Evolutionary conservation across 768 basidiomycete species (phyloP).

Genomic region (Harrya chromipes): DNA sequence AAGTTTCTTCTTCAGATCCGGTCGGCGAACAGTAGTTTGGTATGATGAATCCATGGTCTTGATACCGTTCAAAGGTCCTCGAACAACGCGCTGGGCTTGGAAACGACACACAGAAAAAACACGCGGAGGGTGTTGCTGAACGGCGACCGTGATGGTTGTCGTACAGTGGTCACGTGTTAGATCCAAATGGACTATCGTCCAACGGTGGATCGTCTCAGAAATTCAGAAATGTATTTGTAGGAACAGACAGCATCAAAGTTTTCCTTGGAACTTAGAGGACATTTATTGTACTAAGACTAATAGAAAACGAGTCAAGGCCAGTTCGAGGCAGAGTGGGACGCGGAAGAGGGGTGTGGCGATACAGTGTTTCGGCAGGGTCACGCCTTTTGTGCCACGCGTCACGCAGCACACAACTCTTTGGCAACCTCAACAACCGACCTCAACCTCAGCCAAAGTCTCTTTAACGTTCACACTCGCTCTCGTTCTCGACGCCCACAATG

Average conservation of each 20-base stretch:
- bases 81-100: neutral
- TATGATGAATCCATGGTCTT: slow-evolving; percentile 26
- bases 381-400: slow-evolving; percentile 33
- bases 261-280: neutral
- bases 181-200: too few relatives aligned
- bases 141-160: neutral
- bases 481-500: slow-evolving; percentile 46
- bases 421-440: slow-evolving; percentile 31
- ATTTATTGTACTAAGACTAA: too few relatives aligned
- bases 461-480: slow-evolving; percentile 28
- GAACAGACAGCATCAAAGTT: neutral
- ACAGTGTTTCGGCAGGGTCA: slow-evolving; percentile 26
- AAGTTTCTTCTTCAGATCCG: slow-evolving; percentile 82
- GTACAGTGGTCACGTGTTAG: slow-evolving; percentile 16
- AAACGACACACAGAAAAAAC: slow-evolving; percentile 4
- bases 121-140: neutral
- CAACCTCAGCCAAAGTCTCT: slow-evolving; percentile 1
- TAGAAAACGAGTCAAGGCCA: neutral
- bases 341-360: slow-evolving; percentile 23
- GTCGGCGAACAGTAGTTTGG: slow-evolving; percentile 43
- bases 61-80: neutral
- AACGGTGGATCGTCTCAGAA: neutral
- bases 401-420: slow-evolving; percentile 32
- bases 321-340: slow-evolving; percentile 4
- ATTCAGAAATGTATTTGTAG: neutral